A percentile compares a stretch with the other conserved stretches of the same genome.
These are phyloP conservation scores for Cyberlindnera veronae DNA, from an alignment of 805 yeast species.

Conservation along the genomic window DNA sequence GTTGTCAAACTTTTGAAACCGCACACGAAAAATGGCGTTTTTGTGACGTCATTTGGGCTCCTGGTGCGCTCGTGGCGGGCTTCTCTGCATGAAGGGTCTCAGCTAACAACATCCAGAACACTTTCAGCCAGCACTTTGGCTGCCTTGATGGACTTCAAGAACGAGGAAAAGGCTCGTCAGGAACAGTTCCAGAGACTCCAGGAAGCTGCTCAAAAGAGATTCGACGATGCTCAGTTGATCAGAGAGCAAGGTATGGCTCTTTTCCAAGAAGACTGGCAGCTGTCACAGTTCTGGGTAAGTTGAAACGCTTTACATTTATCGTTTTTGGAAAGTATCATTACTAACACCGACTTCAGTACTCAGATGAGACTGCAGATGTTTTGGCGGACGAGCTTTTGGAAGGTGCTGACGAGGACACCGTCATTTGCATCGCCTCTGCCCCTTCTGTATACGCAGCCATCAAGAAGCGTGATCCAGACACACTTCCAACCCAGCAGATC, in stretches of 20 bases:
- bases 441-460: slow-evolving; percentile 91
- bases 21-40: neutral
- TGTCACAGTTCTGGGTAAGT: slow-evolving; percentile 75
- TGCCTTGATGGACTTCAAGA: slow-evolving; percentile 54
- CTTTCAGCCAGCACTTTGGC: slow-evolving; percentile 50
- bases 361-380: slow-evolving; percentile 64
- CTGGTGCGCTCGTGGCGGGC: no score
- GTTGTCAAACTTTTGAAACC: slow-evolving; percentile 6
- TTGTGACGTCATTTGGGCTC: neutral
- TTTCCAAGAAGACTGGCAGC: slow-evolving; percentile 90
- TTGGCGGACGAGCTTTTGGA: slow-evolving; percentile 70
- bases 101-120: slow-evolving; percentile 7
- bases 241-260: slow-evolving; percentile 55
- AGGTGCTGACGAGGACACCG: slow-evolving; percentile 71
- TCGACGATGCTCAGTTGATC: slow-evolving; percentile 27
- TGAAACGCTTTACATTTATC: neutral
- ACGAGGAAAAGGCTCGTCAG: slow-evolving; percentile 53
- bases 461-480: slow-evolving; percentile 44
- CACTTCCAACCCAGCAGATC: slow-evolving; percentile 63
- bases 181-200: slow-evolving; percentile 69
- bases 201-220: slow-evolving; percentile 50
- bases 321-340: neutral
- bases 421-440: slow-evolving; percentile 77
- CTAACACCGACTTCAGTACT: slow-evolving; percentile 34
- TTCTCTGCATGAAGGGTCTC: no score